Evolutionary conservation across 768 basidiomycete genomes (phyloP).

Genomic region (Amanita thiersii): DNA sequence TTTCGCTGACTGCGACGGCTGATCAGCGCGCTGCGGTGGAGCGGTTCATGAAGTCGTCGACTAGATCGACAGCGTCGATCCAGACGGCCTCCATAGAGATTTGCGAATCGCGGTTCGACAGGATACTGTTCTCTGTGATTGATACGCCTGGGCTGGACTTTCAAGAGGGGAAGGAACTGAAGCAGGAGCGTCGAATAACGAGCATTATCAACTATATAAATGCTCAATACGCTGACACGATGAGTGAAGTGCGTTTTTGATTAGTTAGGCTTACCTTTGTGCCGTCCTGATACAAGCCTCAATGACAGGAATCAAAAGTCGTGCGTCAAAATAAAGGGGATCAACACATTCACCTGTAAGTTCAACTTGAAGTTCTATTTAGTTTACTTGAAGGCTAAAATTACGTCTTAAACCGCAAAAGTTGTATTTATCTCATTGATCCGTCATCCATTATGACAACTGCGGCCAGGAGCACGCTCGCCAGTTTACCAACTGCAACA

Average conservation of each 20-base stretch:
- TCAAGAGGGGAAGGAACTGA: conserved; percentile 60
- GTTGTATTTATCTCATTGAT: conserved; percentile 83
- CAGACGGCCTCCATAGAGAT: conserved; percentile 72
- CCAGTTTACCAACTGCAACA: conserved; percentile 41
- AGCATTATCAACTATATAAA: conserved; percentile 72
- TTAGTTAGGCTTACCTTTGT: not conserved
- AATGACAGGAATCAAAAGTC: conserved; percentile 75
- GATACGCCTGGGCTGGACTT: conserved; percentile 86
- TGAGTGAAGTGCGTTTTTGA: conserved; percentile 60
- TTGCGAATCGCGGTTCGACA: conserved; percentile 75
- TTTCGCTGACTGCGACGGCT: conserved; percentile 67
- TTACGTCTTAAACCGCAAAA: conserved; percentile 20
- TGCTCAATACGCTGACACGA: conserved; percentile 74
- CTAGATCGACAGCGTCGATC: conserved; percentile 55
- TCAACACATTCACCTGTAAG: conserved; percentile 84
- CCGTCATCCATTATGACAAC: conserved; percentile 60
- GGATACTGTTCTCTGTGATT: conserved; percentile 70
- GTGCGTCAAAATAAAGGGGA: conserved; percentile 81
- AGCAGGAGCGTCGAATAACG: conserved; percentile 73
- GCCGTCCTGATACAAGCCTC: conserved; percentile 5
- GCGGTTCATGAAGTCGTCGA: conserved; percentile 51
- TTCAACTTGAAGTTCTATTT: conserved; percentile 10
- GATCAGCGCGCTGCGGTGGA: conserved; percentile 65
- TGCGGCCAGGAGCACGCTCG: conserved; percentile 39
- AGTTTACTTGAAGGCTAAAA: conserved; percentile 8